Percentiles rank a stretch among this genome's conserved stretches.
Conservation (phyloP, 2,329 filamentous ascomycete species). For the Colletotrichum endophyticum region DNA sequence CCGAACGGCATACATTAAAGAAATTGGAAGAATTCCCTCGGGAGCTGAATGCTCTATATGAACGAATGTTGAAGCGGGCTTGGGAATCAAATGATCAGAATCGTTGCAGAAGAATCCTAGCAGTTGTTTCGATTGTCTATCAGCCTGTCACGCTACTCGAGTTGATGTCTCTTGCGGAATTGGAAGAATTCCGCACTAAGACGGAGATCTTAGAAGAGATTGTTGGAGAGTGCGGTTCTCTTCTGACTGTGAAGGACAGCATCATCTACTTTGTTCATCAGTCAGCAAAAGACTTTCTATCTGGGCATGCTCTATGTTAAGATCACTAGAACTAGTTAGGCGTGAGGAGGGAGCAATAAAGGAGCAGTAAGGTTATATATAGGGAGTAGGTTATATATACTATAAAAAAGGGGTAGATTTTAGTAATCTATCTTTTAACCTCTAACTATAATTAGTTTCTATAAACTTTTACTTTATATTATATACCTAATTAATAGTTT, state of each 20-base stretch:
- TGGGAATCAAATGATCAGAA: slow-evolving; percentile 27
- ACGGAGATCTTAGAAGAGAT: background rate
- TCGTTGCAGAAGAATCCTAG: slow-evolving; percentile 38
- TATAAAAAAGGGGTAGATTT: too few relatives aligned
- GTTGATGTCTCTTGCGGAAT: slow-evolving; percentile 27
- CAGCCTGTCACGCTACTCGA: slow-evolving; percentile 38
- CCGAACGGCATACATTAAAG: background rate
- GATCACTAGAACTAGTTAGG: too few relatives aligned
- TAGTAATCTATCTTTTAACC: too few relatives aligned
- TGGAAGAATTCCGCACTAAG: background rate
- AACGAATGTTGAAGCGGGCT: slow-evolving; percentile 40
- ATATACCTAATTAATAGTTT: too few relatives aligned
- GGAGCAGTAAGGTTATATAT: too few relatives aligned
- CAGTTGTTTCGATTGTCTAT: slow-evolving; percentile 30
- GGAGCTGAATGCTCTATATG: slow-evolving; percentile 40
- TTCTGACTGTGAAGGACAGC: slow-evolving; percentile 31
- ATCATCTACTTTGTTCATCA: slow-evolving; percentile 45
- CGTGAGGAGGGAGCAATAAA: too few relatives aligned
- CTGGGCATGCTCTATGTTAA: too few relatives aligned
- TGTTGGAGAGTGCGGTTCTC: background rate
- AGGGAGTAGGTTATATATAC: too few relatives aligned
- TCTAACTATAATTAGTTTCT: too few relatives aligned
- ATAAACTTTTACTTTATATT: too few relatives aligned
- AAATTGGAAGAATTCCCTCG: slow-evolving; percentile 29
- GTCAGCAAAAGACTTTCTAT: slow-evolving; percentile 44